Conservation (phyloP, 1,284 basidiomycete species). For the Amylostereum areolatum region DNA sequence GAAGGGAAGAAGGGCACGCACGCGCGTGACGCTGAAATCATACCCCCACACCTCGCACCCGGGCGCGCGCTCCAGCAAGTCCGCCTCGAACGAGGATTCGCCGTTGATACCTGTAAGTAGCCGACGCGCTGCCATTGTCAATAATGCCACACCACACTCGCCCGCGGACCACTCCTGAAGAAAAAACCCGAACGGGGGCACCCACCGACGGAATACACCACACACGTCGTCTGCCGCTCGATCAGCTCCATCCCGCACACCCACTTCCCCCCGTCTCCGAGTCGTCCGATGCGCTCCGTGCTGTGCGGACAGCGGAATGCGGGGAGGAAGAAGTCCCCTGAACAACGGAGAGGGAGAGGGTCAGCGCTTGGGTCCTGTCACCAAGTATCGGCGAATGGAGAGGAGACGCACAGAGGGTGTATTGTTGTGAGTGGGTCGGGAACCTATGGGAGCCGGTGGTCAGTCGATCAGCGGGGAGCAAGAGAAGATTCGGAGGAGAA, state of each 20-base stretch:
- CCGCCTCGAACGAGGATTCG: slow-evolving; percentile 51
- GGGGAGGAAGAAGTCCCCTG: slow-evolving; percentile 48
- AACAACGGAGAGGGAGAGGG: background rate
- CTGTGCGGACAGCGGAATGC: slow-evolving; percentile 41
- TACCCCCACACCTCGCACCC: slow-evolving; percentile 46
- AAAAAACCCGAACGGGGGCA: background rate
- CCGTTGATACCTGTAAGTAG: slow-evolving; percentile 34
- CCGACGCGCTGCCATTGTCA: background rate
- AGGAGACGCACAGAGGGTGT: slow-evolving; percentile 26
- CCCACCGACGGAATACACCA: slow-evolving; percentile 44
- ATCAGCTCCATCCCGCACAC: slow-evolving; percentile 42
- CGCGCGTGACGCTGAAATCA: slow-evolving; percentile 41
- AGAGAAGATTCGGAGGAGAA: no score
- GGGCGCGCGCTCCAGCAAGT: slow-evolving; percentile 33
- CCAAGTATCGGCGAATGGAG: background rate
- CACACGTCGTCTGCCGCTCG: slow-evolving; percentile 34
- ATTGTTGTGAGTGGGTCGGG: slow-evolving; percentile 21
- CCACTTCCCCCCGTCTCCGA: slow-evolving; percentile 51
- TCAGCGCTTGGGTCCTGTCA: slow-evolving; percentile 2
- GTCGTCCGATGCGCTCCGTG: slow-evolving; percentile 37
- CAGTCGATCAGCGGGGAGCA: background rate
- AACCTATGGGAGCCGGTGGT: background rate
- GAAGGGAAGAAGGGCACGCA: slow-evolving; percentile 11
- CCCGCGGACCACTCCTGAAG: background rate
- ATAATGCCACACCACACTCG: background rate